A percentile compares a stretch with the other conserved stretches of the same genome.
Conservation (phyloP, 2,329 filamentous ascomycete genomes). For the Colletotrichum aenigma region DNA sequence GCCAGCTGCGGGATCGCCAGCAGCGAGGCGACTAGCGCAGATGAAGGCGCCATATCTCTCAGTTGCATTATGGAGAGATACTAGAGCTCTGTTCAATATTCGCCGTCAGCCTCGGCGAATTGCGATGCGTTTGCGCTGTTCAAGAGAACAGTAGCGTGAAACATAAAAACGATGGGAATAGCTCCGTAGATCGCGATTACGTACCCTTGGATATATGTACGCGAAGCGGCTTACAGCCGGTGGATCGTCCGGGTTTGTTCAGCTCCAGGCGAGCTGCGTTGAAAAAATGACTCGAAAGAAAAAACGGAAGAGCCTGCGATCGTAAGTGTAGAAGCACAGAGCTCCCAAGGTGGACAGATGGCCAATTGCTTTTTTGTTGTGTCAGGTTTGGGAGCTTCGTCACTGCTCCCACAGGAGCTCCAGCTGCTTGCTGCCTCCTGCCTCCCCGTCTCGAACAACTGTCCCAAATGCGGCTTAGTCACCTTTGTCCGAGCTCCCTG, state of each 20-base stretch:
- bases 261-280: neutral
- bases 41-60: slow-evolving; percentile 47
- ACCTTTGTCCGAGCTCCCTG: neutral
- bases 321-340: neutral
- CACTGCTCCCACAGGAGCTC: neutral
- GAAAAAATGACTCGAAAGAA: neutral
- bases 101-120: neutral
- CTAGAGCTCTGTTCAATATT: neutral
- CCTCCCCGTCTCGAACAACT: slow-evolving; percentile 9
- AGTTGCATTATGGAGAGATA: slow-evolving; percentile 44
- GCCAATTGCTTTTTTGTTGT: neutral
- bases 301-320: neutral
- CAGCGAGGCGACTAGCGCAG: slow-evolving; percentile 55
- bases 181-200: slow-evolving; percentile 11
- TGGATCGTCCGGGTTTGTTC: slow-evolving; percentile 7
- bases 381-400: slow-evolving; percentile 6
- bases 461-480: slow-evolving; percentile 19
- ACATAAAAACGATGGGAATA: slow-evolving; percentile 14
- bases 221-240: slow-evolving; percentile 9
- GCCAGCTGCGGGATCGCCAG: slow-evolving; percentile 57
- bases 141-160: neutral
- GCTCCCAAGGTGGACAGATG: slow-evolving; percentile 8
- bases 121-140: neutral
- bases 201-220: slow-evolving; percentile 10
- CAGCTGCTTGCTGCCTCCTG: neutral